phyloP scores from a whole-genome alignment of 164 flowering plant species.

The Umbilicus rupestris region DNA sequence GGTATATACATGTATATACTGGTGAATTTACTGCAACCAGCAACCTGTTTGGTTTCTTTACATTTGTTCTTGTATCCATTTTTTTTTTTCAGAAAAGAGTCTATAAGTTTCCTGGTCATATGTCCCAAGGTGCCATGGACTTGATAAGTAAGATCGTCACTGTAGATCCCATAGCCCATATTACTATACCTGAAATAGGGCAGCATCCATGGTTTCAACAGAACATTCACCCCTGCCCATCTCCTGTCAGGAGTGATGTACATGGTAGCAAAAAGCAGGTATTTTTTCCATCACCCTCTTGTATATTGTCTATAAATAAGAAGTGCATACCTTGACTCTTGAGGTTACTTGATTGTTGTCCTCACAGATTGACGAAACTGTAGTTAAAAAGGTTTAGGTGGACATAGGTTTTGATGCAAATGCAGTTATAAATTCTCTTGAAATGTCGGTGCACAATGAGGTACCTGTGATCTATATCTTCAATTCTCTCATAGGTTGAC shows the following conservation, averaged over 20 bases:
- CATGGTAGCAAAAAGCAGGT: slow-evolving; percentile 9
- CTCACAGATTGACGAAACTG: slow-evolving; percentile 30
- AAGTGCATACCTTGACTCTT: too few species aligned
- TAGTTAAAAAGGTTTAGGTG: slow-evolving; percentile 28
- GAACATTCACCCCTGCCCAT: slow-evolving; percentile 14
- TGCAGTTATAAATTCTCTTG: slow-evolving; percentile 23
- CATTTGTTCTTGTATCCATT: neutral
- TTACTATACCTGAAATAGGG: slow-evolving; percentile 22
- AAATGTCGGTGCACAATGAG: slow-evolving; percentile 33
- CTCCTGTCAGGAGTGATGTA: slow-evolving; percentile 1
- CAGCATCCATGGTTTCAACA: slow-evolving; percentile 22
- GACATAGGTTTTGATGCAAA: slow-evolving; percentile 30
- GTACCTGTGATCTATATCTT: slow-evolving; percentile 13
- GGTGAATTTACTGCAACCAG: neutral
- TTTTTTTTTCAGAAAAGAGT: slow-evolving; percentile 14
- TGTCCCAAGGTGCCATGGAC: slow-evolving; percentile 18
- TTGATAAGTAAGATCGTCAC: slow-evolving; percentile 19
- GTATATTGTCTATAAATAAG: neutral
- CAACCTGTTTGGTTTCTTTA: neutral
- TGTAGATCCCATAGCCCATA: slow-evolving; percentile 20
- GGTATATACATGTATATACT: too few species aligned
- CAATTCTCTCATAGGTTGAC: neutral
- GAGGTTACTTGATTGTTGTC: neutral
- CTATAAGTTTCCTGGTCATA: slow-evolving; percentile 15
- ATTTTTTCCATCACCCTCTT: neutral